A percentile compares a stretch with the other conserved stretches of the same genome.
Conservation (phyloP, 352 stramenopile genomes). For the Globisporangium solare region DNA sequence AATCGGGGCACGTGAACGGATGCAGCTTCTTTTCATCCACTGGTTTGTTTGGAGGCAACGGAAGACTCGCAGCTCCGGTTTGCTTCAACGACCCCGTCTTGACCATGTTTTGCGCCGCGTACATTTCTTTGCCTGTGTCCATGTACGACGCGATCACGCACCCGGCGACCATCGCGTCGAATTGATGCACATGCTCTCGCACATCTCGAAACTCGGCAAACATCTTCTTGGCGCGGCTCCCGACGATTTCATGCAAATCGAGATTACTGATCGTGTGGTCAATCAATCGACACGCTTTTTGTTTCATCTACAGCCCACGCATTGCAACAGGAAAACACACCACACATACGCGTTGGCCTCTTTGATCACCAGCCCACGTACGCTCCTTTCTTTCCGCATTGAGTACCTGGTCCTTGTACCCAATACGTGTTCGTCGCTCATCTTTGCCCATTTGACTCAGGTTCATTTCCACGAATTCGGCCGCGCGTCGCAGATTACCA, state of each 20-base stretch:
- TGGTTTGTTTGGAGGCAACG: conserved; percentile 63
- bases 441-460: conserved; percentile 96
- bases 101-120: conserved; percentile 71
- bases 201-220: conserved; percentile 96
- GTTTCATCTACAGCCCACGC: conserved; percentile 84
- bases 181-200: conserved; percentile 94
- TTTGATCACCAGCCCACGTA: conserved; percentile 10
- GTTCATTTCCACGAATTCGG: conserved; percentile 95
- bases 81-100: conserved; percentile 61
- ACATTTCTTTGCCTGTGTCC: conserved; percentile 87
- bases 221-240: conserved; percentile 93
- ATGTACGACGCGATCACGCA: conserved; percentile 87
- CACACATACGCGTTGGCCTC: conserved; percentile 16
- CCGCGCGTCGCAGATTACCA: conserved; percentile 72
- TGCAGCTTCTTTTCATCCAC: conserved; percentile 87
- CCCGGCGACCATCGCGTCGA: conserved; percentile 88
- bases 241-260: conserved; percentile 93
- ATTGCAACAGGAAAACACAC: conserved; percentile 20
- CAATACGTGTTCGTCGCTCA: conserved; percentile 92
- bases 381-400: not conserved
- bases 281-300: conserved; percentile 85
- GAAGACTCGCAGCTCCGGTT: conserved; percentile 34
- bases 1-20: conserved; percentile 72
- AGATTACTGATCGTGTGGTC: conserved; percentile 93
- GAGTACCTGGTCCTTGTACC: conserved; percentile 97